Percentiles rank a stretch among this genome's conserved stretches.
Evolutionary conservation across 2,329 filamentous ascomycete genomes (phyloP).

Genomic region (Penicillium griseofulvum): DNA sequence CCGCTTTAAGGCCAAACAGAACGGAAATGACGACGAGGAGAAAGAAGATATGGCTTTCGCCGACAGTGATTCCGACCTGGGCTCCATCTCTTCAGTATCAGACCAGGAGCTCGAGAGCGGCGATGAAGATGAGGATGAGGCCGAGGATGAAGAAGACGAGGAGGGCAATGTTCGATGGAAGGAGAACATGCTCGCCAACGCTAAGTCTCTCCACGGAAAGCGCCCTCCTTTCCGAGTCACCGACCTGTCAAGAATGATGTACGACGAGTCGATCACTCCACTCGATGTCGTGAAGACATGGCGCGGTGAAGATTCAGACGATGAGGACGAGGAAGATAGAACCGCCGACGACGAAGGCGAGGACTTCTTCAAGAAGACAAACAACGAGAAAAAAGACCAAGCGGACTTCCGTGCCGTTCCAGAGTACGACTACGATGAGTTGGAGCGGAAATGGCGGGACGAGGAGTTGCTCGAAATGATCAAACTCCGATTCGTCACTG

Average conservation of each 20-base stretch:
- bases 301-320: constrained; percentile 65
- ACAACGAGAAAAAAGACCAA: constrained; percentile 48
- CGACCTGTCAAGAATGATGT: constrained; percentile 84
- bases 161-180: constrained; percentile 88
- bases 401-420: constrained; percentile 78
- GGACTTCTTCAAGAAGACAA: constrained; percentile 60
- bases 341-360: constrained; percentile 64
- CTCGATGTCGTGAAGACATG: constrained; percentile 74
- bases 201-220: constrained; percentile 66
- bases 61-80: constrained; percentile 94
- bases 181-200: constrained; percentile 74
- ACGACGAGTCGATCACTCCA: constrained; percentile 75
- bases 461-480: constrained; percentile 73
- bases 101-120: constrained; percentile 54
- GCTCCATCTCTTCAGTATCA: constrained; percentile 70
- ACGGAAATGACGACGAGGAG: constrained; percentile 53
- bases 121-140: constrained; percentile 47
- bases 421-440: constrained; percentile 71
- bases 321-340: constrained; percentile 53
- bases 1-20: constrained; percentile 45
- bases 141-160: constrained; percentile 54
- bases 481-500: constrained; percentile 70
- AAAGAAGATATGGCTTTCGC: constrained; percentile 83
- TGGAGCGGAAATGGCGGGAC: constrained; percentile 83
- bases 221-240: constrained; percentile 71